Percentiles rank a stretch among this genome's conserved stretches.
Conservation (phyloP, 2,329 filamentous ascomycete species). For the Talaromyces atroroseus region DNA sequence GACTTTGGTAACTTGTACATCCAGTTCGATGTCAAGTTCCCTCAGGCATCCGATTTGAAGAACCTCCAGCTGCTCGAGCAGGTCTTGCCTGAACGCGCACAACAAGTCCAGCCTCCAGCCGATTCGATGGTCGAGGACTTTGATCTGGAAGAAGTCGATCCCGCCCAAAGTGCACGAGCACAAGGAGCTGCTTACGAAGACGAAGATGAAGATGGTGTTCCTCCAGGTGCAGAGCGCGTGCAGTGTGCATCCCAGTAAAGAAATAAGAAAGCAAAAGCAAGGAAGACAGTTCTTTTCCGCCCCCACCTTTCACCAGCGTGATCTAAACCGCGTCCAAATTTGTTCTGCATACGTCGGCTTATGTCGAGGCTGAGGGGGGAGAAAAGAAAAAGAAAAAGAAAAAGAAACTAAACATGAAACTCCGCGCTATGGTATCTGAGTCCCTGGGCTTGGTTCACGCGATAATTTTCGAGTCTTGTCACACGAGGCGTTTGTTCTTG, state of each 20-base stretch:
- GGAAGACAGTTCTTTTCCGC: not conserved
- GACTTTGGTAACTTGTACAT: conserved; percentile 95
- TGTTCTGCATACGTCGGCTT: not conserved
- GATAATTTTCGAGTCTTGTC: not conserved
- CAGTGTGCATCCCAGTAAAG: conserved; percentile 49
- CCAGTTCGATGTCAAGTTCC: conserved; percentile 97
- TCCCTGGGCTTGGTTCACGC: not conserved
- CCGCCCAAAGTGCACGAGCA: conserved; percentile 59
- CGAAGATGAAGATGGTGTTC: conserved; percentile 56
- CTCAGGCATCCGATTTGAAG: conserved; percentile 63
- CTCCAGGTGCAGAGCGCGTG: conserved; percentile 45
- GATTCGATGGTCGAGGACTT: conserved; percentile 92
- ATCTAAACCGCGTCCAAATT: not conserved
- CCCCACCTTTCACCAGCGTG: not conserved
- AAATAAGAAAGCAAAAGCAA: conserved; percentile 17
- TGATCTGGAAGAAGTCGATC: conserved; percentile 78
- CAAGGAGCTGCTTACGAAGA: conserved; percentile 60
- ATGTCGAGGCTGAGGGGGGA: not conserved
- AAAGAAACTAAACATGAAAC: not conserved
- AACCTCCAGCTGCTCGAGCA: conserved; percentile 75
- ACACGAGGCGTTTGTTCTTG: not conserved
- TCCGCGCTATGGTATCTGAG: not conserved
- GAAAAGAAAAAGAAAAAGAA: not conserved
- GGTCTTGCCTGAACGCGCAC: conserved; percentile 68
- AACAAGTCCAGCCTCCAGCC: conserved; percentile 62